These are phyloP conservation scores for Pseudonitzschia pungens DNA, from an alignment of 108 stramenopile genomes.

Conservation along the genomic window DNA sequence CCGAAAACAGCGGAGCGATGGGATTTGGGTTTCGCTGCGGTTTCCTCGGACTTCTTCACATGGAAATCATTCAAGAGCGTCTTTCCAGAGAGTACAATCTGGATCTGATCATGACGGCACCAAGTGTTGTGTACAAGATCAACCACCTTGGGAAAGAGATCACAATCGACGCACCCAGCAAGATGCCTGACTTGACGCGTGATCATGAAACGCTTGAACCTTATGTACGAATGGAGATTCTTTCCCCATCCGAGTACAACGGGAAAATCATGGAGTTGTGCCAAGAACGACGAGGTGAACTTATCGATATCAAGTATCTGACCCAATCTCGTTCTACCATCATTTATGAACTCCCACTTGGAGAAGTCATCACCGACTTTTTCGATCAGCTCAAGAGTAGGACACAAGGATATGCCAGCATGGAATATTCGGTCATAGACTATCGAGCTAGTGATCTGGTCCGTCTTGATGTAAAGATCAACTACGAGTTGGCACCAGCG, in stretches of 20 bases:
- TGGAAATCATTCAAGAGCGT: conserved; percentile 98
- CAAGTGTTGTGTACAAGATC: conserved; percentile 94
- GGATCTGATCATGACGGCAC: conserved; percentile 97
- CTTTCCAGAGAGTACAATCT: conserved; percentile 91
- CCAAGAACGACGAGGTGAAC: conserved; percentile 82
- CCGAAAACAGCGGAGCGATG: conserved; percentile 87
- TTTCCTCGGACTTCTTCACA: conserved; percentile 97
- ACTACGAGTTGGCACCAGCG: conserved; percentile 91
- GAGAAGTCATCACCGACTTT: conserved; percentile 97
- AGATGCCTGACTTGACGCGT: conserved; percentile 90
- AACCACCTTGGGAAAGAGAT: conserved; percentile 47
- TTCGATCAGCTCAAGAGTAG: conserved; percentile 96
- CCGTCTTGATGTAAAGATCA: conserved; percentile 96
- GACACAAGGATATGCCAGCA: conserved; percentile 96
- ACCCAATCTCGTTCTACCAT: conserved; percentile 94
- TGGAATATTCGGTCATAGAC: conserved; percentile 94
- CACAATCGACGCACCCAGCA: conserved; percentile 87
- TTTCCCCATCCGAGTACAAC: conserved; percentile 85
- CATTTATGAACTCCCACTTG: conserved; percentile 85
- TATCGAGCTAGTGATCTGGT: conserved; percentile 90
- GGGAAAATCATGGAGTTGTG: conserved; percentile 86
- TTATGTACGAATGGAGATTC: conserved; percentile 85
- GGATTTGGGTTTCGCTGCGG: conserved; percentile 95
- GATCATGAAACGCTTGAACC: conserved; percentile 87
- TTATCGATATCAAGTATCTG: conserved; percentile 91